These are phyloP conservation scores for Sordariomycetes sp. DNA, from an alignment of 2,329 filamentous ascomycete species.

Conservation along the genomic window DNA sequence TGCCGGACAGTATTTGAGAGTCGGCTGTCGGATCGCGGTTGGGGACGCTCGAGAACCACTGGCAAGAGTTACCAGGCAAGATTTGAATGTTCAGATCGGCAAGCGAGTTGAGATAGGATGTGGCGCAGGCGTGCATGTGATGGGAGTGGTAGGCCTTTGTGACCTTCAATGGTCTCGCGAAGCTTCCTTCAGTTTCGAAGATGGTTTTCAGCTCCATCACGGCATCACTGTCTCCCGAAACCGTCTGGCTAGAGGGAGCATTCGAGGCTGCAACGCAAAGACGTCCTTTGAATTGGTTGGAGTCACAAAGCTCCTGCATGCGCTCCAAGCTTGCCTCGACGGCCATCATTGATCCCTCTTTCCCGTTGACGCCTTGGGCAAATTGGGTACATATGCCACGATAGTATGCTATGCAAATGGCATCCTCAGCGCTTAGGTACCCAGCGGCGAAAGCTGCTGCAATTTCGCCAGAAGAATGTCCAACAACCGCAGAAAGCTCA, in stretches of 20 bases:
- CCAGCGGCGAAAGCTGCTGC: conserved; percentile 23
- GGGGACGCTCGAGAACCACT: conserved; percentile 10
- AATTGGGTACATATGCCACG: conserved; percentile 9
- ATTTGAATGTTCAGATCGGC: too few relatives aligned
- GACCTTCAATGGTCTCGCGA: conserved; percentile 8
- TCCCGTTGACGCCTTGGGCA: conserved; percentile 2
- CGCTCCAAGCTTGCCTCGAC: conserved; percentile 10
- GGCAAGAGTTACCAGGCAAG: too few relatives aligned
- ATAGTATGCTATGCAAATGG: conserved; percentile 4
- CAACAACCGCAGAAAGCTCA: conserved; percentile 16
- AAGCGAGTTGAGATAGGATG: background rate
- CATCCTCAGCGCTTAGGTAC: conserved; percentile 9
- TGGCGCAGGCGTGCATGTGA: conserved; percentile 6
- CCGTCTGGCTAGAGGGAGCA: conserved; percentile 34
- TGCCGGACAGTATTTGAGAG: conserved; percentile 3
- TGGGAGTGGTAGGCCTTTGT: conserved; percentile 9
- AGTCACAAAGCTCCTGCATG: background rate
- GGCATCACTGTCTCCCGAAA: conserved; percentile 32
- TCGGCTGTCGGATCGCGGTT: conserved; percentile 1
- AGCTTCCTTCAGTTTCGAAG: background rate
- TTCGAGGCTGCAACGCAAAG: conserved; percentile 31
- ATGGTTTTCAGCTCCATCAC: conserved; percentile 1
- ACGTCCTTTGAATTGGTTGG: background rate
- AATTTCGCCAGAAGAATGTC: conserved; percentile 29
- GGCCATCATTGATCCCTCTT: conserved; percentile 19